Conservation (phyloP, 2,329 filamentous ascomycete genomes). For the Nemania sp. region DNA sequence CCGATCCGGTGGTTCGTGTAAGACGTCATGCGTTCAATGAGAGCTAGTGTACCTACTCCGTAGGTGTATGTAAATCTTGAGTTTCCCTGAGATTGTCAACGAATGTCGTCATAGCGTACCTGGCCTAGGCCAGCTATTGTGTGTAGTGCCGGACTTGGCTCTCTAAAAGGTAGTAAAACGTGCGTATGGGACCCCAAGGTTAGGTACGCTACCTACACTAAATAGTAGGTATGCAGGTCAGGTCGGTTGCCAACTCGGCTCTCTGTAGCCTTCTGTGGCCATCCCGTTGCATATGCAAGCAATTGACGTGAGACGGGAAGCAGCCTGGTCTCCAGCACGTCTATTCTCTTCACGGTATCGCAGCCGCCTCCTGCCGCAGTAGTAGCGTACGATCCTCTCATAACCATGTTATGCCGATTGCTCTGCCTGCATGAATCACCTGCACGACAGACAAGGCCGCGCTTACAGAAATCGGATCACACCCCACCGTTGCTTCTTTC, state of each 20-base stretch:
- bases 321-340: constrained; percentile 10
- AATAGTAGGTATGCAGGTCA: no score
- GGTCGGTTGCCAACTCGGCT: not conserved
- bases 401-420: constrained; percentile 17
- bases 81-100: constrained; percentile 1
- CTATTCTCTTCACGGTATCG: constrained; percentile 17
- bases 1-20: constrained; percentile 28
- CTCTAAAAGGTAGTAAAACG: not conserved
- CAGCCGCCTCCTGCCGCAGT: constrained; percentile 14
- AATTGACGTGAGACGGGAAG: constrained; percentile 21
- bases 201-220: no score
- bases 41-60: not conserved
- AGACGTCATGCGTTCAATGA: constrained; percentile 33
- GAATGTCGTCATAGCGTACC: constrained; percentile 24
- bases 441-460: constrained; percentile 25
- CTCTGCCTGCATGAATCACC: constrained; percentile 25
- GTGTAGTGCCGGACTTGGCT: not conserved
- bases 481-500: constrained; percentile 17
- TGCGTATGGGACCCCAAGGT: no score
- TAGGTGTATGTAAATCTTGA: constrained; percentile 1
- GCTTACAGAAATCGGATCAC: constrained; percentile 15
- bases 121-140: not conserved
- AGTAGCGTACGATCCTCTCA: constrained; percentile 8
- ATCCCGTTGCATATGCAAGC: constrained; percentile 28
- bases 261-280: constrained; percentile 16